Conservation (phyloP, 164 flowering plant genomes). For the Stephania yunnanensis region DNA sequence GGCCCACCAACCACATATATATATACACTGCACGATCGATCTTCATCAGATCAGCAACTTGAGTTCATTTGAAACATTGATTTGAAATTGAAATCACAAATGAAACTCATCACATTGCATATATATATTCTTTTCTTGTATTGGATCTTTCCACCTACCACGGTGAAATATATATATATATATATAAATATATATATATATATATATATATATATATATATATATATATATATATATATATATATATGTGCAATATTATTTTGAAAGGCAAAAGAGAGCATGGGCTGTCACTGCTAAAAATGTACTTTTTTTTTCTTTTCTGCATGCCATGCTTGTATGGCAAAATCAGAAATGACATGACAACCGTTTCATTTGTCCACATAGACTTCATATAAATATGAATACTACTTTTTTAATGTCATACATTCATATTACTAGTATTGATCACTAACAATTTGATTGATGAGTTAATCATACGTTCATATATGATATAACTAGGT, state of each 20-base stretch:
- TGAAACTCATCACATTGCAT: background rate
- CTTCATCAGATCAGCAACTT: background rate
- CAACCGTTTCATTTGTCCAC: slow-evolving; percentile 1
- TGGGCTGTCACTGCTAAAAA: slow-evolving; percentile 2
- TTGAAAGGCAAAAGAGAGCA: slow-evolving; percentile 4
- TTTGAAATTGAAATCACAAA: background rate
- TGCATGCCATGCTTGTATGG: slow-evolving; percentile 5
- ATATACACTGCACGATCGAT: background rate
- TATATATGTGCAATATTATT: background rate
- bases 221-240: background rate
- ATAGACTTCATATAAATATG: background rate
- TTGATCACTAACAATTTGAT: too few species aligned
- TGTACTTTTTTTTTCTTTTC: background rate
- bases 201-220: too few species aligned
- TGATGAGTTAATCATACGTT: too few species aligned
- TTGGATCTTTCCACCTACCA: slow-evolving; percentile 1
- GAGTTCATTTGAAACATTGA: background rate
- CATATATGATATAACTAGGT: too few species aligned
- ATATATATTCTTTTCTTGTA: background rate
- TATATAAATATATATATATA: too few species aligned
- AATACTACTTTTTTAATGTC: background rate
- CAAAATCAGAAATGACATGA: slow-evolving; percentile 1
- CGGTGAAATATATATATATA: background rate
- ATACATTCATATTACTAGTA: too few species aligned
- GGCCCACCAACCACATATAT: background rate